Evolutionary conservation across 1,284 basidiomycete genomes (phyloP).

Genomic region (Melampsora occidentalis): DNA sequence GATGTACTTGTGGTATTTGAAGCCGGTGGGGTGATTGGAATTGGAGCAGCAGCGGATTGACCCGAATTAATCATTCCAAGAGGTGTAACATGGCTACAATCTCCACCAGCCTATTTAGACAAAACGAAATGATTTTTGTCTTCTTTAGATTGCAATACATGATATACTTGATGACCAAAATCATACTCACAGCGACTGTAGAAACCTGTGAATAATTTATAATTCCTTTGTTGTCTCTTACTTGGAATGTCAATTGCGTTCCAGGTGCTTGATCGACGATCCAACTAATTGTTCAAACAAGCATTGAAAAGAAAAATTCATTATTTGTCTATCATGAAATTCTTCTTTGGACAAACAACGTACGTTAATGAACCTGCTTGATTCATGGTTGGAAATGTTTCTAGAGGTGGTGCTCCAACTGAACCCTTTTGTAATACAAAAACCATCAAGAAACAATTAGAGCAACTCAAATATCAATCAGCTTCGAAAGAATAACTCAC

Average conservation of each 20-base stretch:
- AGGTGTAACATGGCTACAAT: neutral
- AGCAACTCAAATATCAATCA: neutral
- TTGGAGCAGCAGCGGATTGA: neutral
- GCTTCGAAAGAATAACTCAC: neutral
- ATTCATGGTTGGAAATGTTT: neutral
- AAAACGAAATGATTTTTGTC: neutral
- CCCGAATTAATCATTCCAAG: neutral
- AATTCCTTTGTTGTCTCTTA: neutral
- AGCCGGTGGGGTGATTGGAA: neutral
- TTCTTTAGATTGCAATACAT: neutral
- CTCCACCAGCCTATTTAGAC: neutral
- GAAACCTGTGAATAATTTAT: constrained; percentile 1
- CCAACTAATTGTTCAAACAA: neutral
- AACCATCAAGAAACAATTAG: neutral
- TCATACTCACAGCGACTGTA: neutral
- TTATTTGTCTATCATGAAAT: too few relatives aligned
- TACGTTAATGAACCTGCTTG: neutral
- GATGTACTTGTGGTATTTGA: neutral
- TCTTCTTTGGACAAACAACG: neutral
- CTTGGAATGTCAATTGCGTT: neutral
- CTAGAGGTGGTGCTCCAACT: neutral
- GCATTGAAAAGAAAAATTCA: neutral
- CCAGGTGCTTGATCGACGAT: neutral
- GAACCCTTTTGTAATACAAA: neutral
- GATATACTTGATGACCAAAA: neutral